A percentile compares a stretch with the other conserved stretches of the same genome.
These are phyloP conservation scores for Scheffersomyces illinoinensis DNA, from an alignment of 1,139 yeast species.

Conservation along the genomic window DNA sequence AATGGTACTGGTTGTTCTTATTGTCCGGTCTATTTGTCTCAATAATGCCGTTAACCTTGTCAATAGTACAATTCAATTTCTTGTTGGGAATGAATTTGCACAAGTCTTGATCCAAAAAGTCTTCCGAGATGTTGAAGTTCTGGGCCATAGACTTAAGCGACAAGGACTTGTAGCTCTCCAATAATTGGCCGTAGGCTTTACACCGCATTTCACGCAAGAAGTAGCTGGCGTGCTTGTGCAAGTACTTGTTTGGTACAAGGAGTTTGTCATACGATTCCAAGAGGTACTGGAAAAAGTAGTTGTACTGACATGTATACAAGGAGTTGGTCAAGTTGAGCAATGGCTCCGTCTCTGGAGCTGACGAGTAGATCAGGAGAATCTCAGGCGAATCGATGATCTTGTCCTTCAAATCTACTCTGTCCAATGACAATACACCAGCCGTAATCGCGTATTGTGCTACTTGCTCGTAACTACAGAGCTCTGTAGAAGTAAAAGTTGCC, in stretches of 20 bases:
- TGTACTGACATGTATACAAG: slow-evolving; percentile 86
- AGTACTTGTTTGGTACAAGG: slow-evolving; percentile 71
- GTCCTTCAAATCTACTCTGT: slow-evolving; percentile 79
- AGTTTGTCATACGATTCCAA: slow-evolving; percentile 78
- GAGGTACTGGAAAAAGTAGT: slow-evolving; percentile 74
- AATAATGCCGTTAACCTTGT: slow-evolving; percentile 91
- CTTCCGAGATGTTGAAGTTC: slow-evolving; percentile 84
- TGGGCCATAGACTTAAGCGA: slow-evolving; percentile 92
- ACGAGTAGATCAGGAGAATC: slow-evolving; percentile 75
- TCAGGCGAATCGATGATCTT: slow-evolving; percentile 95
- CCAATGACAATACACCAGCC: slow-evolving; percentile 80
- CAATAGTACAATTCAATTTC: slow-evolving; percentile 92
- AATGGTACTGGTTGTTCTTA: slow-evolving; percentile 91
- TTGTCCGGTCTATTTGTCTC: slow-evolving; percentile 96
- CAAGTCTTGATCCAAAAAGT: slow-evolving; percentile 79
- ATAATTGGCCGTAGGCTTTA: slow-evolving; percentile 90
- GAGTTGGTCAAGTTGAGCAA: slow-evolving; percentile 83
- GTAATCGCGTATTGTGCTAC: slow-evolving; percentile 87
- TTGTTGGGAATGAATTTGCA: slow-evolving; percentile 91
- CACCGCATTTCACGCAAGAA: slow-evolving; percentile 92
- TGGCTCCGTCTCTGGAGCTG: slow-evolving; percentile 68
- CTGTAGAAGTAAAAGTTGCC: slow-evolving; percentile 96
- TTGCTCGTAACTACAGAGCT: slow-evolving; percentile 84
- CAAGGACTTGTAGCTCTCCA: slow-evolving; percentile 91
- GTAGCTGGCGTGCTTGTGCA: slow-evolving; percentile 76